Conservation (phyloP, 139 green algal genomes). For the Micromonas pusilla region DNA sequence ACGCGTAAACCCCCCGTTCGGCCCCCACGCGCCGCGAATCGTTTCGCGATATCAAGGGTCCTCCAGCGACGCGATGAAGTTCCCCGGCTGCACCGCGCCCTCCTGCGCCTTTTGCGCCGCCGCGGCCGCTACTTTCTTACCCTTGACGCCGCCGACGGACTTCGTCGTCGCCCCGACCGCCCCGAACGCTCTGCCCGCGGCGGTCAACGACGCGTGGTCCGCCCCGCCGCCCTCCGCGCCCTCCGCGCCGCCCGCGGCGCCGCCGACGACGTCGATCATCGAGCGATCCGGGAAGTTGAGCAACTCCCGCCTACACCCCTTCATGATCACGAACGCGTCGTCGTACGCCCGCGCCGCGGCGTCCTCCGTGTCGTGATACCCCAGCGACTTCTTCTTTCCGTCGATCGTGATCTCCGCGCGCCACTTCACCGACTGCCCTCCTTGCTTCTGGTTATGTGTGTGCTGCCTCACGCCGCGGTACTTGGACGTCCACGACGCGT, state of each 20-base stretch:
- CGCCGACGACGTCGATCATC: no score
- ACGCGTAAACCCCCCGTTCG: no score
- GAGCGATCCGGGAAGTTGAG: conserved; percentile 9
- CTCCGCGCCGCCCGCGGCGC: no score
- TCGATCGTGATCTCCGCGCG: not conserved
- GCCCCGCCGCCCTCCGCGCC: no score
- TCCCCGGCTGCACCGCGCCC: no score
- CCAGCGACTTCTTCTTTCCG: conserved; percentile 44
- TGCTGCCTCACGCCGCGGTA: not conserved
- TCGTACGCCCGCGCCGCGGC: conserved; percentile 29
- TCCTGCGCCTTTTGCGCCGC: not conserved
- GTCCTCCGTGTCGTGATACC: conserved; percentile 46
- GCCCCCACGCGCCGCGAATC: no score
- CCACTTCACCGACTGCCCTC: conserved; percentile 8
- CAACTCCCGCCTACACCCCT: not conserved
- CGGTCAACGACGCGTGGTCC: no score
- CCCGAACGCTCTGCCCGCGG: no score
- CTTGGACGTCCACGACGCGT: conserved; percentile 2
- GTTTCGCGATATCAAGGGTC: no score
- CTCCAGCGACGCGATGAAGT: not conserved
- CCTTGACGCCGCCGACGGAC: not conserved
- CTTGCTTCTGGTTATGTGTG: not conserved
- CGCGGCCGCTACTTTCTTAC: not conserved
- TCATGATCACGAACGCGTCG: not conserved
- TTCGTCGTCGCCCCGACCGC: not conserved